Base-by-base conservation (phyloP, 2,329 filamentous ascomycete species). In the Botrytis byssoidea region DNA sequence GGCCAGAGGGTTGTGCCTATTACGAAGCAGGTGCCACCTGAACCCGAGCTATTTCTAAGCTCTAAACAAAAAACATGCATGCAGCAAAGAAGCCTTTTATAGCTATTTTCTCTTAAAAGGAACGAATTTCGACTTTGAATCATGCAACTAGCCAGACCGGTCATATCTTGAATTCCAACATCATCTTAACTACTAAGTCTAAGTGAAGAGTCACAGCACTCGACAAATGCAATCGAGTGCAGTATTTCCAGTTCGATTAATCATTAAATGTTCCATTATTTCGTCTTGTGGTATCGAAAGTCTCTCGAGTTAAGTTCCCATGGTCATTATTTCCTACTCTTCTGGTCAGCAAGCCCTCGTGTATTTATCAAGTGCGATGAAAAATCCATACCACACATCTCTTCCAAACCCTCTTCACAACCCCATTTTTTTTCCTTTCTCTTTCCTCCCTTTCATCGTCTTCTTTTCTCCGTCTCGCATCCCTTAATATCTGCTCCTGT, bases 371-470 rank as follows among this genome's bases (percentile, higher is more conserved):
- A 9, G 4, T 8, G 6, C 18, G 48, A 32, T 35, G 10, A 18
- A 48, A 69, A 10, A 42, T 22, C n/a, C 51, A 59, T 48, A 67
- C 70, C 40, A 29, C 25, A 40, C 37, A 68, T 59, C 48, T 68
- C 40, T 57, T 72, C 16, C 42, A 48, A 46, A 32, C 6, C 16
- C 70, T 72, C 29, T 60, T 72, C 32, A 72, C 42, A 18, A 67
- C 18, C 2, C 70, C 48, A n/a, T 35, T 44, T 14, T 67, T 68
- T 25, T 72, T 72, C 25, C 35, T 44, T 0, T 44, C 63, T 22
- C 42, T 46, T 10, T 59, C 63, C 14, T 29, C 70, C 22, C 32
- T 37, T 18, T 40, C 59, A 29, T 71, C 44, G 14, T 65, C 69
- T 46, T 63, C 57, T 18, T 40, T 64, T 32, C 35, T 65, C 3